A percentile compares a stretch with the other conserved stretches of the same genome.
phyloP scores from a whole-genome alignment of 805 yeast species.

The Metschnikowia henanensis region DNA sequence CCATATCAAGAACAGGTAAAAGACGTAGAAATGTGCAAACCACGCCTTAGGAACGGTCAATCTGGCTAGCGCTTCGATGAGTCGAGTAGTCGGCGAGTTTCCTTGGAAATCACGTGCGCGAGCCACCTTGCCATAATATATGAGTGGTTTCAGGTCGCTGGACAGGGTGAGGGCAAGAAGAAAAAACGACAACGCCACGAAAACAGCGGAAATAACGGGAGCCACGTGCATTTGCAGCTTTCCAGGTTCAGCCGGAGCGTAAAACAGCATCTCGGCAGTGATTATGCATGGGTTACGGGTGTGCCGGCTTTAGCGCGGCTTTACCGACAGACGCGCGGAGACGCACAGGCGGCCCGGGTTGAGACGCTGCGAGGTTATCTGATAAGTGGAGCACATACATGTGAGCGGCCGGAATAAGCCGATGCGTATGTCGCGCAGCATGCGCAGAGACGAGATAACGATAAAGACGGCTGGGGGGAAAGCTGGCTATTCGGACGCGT shows the following conservation, averaged over 20 bases:
- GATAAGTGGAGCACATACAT: background rate
- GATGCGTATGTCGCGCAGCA: background rate
- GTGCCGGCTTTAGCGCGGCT: background rate
- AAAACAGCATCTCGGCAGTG: background rate
- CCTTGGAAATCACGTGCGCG: background rate
- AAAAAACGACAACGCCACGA: slow-evolving; percentile 3
- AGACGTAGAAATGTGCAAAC: slow-evolving; percentile 62
- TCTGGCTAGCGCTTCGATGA: slow-evolving; percentile 6
- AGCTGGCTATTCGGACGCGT: too few relatives aligned
- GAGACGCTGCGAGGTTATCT: background rate
- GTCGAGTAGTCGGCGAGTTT: background rate
- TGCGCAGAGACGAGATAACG: background rate
- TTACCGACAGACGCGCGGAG: background rate
- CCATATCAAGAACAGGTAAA: slow-evolving; percentile 37
- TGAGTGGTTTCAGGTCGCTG: slow-evolving; percentile 11
- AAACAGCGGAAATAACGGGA: too few relatives aligned
- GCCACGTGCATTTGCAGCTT: too few relatives aligned
- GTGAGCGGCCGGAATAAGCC: background rate
- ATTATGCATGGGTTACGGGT: slow-evolving; percentile 2
- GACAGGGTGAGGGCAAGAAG: slow-evolving; percentile 6
- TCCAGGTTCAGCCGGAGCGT: too few relatives aligned
- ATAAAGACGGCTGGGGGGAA: background rate
- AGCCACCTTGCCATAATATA: slow-evolving; percentile 18
- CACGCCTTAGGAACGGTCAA: slow-evolving; percentile 60
- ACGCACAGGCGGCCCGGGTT: background rate